Percentiles rank a stretch among this genome's conserved stretches.
phyloP scores from a whole-genome alignment of 345 rosid genomes.

The Noccaea caerulescens region DNA sequence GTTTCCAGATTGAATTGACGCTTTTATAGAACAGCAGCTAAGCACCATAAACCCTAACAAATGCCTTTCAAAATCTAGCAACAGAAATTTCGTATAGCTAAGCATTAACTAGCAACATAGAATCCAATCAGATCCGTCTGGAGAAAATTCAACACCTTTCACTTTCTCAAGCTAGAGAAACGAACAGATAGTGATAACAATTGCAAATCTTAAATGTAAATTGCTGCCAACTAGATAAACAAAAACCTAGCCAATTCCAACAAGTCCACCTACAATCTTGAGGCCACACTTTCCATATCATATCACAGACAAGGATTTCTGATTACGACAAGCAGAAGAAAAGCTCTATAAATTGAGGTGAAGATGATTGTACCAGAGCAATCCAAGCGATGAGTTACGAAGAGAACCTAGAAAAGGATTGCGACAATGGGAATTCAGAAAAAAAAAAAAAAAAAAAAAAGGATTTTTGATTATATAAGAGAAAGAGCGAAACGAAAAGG shows the following conservation, averaged over 20 bases:
- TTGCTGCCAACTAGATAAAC: background rate
- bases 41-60: constrained; percentile 23
- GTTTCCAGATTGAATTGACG: constrained; percentile 12
- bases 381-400: background rate
- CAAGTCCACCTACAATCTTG: constrained; percentile 2
- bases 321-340: constrained; percentile 5
- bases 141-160: background rate
- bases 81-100: background rate
- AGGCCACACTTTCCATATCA: constrained; percentile 7
- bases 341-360: constrained; percentile 10
- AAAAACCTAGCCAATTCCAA: constrained; percentile 18
- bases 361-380: background rate
- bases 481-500: constrained; percentile 16
- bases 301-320: background rate
- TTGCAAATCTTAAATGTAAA: background rate
- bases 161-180: constrained; percentile 7
- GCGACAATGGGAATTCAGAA: background rate
- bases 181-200: constrained; percentile 9
- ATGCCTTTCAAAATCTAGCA: background rate
- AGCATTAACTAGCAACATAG: background rate
- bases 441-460: background rate
- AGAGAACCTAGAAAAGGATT: constrained; percentile 18
- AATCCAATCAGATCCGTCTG: constrained; percentile 29
- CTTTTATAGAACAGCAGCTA: constrained; percentile 5
- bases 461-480: constrained; percentile 5